Evolutionary conservation across 1,139 yeast genomes (phyloP).

Genomic region (Sugiyamaella sp.): DNA sequence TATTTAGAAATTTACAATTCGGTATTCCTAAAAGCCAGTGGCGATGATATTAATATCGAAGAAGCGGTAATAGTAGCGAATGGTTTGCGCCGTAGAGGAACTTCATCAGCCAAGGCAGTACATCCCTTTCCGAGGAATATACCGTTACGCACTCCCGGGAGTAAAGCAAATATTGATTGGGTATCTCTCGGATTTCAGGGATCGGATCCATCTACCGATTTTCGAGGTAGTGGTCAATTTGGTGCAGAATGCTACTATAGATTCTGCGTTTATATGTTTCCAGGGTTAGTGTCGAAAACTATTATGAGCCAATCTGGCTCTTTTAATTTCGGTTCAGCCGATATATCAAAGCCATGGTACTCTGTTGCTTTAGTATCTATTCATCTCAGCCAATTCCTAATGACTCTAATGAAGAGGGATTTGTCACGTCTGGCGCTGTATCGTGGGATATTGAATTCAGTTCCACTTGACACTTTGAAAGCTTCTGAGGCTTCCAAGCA

Average conservation of each 20-base stretch:
- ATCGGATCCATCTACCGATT: conserved; percentile 43
- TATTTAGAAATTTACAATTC: conserved; percentile 23
- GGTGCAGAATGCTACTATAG: conserved; percentile 38
- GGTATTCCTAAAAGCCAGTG: conserved; percentile 9
- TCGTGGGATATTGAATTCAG: background rate
- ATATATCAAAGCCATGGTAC: conserved; percentile 40
- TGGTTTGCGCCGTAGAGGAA: background rate
- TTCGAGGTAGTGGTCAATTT: conserved; percentile 43
- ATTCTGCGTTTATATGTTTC: conserved; percentile 29
- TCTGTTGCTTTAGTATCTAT: conserved; percentile 45
- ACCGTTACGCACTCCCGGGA: conserved; percentile 8
- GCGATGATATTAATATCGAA: background rate
- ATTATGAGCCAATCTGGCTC: conserved; percentile 39
- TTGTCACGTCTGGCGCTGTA: conserved; percentile 7
- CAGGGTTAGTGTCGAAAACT: conserved; percentile 21
- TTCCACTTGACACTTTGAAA: background rate
- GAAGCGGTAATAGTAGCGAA: background rate
- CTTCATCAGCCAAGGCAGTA: background rate
- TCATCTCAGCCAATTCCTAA: conserved; percentile 37
- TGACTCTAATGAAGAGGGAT: conserved; percentile 25
- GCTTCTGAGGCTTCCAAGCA: background rate
- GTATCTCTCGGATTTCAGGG: conserved; percentile 46
- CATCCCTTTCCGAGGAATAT: background rate
- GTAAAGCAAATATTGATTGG: conserved; percentile 38
- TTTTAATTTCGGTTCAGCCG: conserved; percentile 17